These are phyloP conservation scores for Leccinum uliginosum DNA, from an alignment of 768 basidiomycete genomes.

Conservation along the genomic window DNA sequence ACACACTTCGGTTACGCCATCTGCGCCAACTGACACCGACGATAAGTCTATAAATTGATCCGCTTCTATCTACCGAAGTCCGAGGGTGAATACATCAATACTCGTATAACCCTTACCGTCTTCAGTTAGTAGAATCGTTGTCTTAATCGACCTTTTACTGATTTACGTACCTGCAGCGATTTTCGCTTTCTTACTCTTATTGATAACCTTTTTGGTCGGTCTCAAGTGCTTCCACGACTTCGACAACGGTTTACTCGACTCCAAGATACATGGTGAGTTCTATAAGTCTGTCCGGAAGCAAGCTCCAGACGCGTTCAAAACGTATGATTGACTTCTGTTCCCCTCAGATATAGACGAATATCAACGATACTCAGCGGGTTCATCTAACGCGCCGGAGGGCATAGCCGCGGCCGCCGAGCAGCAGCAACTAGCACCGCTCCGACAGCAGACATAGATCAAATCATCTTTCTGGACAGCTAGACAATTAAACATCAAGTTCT, in stretches of 20 bases:
- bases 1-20: background rate
- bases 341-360: constrained; percentile 45
- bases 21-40: background rate
- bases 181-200: constrained; percentile 68
- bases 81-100: constrained; percentile 54
- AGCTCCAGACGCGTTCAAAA: constrained; percentile 19
- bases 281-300: constrained; percentile 31
- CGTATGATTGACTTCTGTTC: constrained; percentile 34
- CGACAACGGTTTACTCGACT: constrained; percentile 67
- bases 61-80: constrained; percentile 72
- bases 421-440: constrained; percentile 43
- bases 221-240: constrained; percentile 80
- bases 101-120: constrained; percentile 71
- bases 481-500: no score
- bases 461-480: no score
- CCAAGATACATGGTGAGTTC: constrained; percentile 72
- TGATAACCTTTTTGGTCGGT: constrained; percentile 72
- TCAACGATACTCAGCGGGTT: constrained; percentile 41
- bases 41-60: constrained; percentile 80
- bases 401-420: constrained; percentile 49
- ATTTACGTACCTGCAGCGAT: constrained; percentile 45
- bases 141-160: background rate
- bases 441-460: constrained; percentile 53
- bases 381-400: constrained; percentile 36
- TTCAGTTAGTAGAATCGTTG: constrained; percentile 55